Evolutionary conservation across 306 rosid genomes (phyloP), one percentile per base, ranked within the genome.

Genomic region (Luffa aegyptiaca): DNA sequence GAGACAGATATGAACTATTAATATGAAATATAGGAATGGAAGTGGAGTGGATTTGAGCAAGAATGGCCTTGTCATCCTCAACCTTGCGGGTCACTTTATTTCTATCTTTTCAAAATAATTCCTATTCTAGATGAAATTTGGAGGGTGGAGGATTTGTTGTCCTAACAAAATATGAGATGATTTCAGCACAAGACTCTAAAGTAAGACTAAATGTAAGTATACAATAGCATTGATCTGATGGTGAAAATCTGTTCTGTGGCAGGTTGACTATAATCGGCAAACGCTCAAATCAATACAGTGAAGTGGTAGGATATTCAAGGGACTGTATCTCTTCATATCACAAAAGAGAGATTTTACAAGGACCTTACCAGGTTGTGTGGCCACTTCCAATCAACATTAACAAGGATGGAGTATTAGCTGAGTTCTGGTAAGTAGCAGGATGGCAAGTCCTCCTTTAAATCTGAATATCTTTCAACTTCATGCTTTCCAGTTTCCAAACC

Each of bases 291-390:
- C 76, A 84, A 77, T 33, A 59, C 76, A 46, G 81, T 87, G 87
- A 81, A 64, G 65, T 79, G 46, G 20, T 41, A 3, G 82, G 86
- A 51, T 11, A 57, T 82, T 80, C 87, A 46, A 88, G 81, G 65
- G 88, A 84, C 56, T 82, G 88, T 5, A 74, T 84, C 82, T 81
- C 90, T 52, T 83, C 94, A 17, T 91, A 89, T 80, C 90, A 86
- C 80, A 90, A 85, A 74, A 85, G 84, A 79, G 97, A 93, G 87
- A 93, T 93, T 82, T 76, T 81, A 16, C 86, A 82, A 80, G 90
- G 96, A 51, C 96, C 97, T 56, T 93, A 87, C 80, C 90, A 87
- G 80, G 94, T 86, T 12, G 83, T 69, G 3, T 89, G 96, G 96
- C 87, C 89, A 11, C 93, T 93, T 83, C 96, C 96, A 12, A 12